These are phyloP conservation scores for Syncephalastrum contaminatum DNA, from an alignment of 371 early-diverging fungal genomes.

Conservation along the genomic window DNA sequence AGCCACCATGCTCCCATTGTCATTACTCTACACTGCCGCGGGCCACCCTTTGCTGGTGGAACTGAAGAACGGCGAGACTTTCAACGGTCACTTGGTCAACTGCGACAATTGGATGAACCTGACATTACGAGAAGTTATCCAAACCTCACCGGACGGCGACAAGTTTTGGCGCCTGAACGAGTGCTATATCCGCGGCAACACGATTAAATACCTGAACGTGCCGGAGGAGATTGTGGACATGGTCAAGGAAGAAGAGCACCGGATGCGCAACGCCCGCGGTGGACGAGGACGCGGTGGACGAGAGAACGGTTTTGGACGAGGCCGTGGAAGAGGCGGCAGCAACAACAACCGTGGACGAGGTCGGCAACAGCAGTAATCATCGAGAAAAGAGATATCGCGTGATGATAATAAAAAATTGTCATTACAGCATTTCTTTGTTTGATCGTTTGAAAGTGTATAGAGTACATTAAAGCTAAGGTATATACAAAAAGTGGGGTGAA, in stretches of 20 bases:
- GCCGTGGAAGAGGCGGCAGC: constrained; percentile 48
- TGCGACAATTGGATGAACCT: constrained; percentile 99
- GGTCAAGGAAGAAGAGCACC: constrained; percentile 74
- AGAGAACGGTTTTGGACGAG: constrained; percentile 37
- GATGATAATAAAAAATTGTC: too few species aligned
- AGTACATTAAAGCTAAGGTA: too few species aligned
- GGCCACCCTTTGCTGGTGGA: constrained; percentile 97
- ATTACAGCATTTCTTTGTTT: too few species aligned
- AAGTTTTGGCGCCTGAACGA: constrained; percentile 91
- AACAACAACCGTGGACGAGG: constrained; percentile 38
- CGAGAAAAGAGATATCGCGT: too few species aligned
- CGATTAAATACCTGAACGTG: constrained; percentile 93
- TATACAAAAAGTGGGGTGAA: too few species aligned
- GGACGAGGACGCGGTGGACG: constrained; percentile 58
- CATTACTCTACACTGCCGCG: constrained; percentile 84
- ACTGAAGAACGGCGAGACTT: constrained; percentile 97
- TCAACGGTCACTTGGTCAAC: constrained; percentile 95
- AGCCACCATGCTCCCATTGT: constrained; percentile 77
- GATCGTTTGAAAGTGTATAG: too few species aligned
- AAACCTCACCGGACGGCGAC: constrained; percentile 92
- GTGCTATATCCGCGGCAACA: constrained; percentile 90
- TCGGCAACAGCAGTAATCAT: too few species aligned
- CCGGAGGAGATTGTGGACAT: constrained; percentile 92
- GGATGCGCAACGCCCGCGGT: constrained; percentile 38
- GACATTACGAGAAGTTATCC: constrained; percentile 92